phyloP scores from a whole-genome alignment of 306 rosid genomes.

The Castanea crenata region DNA sequence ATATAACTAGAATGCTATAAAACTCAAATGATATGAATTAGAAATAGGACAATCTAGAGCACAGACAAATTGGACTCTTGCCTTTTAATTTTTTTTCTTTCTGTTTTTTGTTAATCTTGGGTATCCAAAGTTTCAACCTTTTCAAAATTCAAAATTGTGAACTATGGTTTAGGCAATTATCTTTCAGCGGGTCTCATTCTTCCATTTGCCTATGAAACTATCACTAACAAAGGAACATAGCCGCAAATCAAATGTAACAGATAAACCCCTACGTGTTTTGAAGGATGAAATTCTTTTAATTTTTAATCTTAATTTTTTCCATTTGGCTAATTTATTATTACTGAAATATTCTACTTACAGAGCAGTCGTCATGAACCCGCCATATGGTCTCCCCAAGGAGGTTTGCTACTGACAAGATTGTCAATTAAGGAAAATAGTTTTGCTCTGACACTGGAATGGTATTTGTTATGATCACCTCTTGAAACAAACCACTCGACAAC shows the following conservation, averaged over 20 bases:
- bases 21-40: no score
- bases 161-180: no score
- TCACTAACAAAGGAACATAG: neutral
- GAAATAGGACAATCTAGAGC: no score
- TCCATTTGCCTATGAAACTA: conserved; percentile 1
- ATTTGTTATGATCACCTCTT: conserved; percentile 93
- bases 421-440: conserved; percentile 86
- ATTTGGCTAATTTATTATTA: conserved; percentile 27
- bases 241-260: neutral
- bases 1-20: no score
- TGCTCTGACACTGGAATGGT: conserved; percentile 81
- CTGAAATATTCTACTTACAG: conserved; percentile 85
- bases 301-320: no score
- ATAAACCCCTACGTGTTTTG: neutral
- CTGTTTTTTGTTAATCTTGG: no score
- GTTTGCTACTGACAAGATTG: conserved; percentile 91
- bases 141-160: no score
- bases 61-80: no score
- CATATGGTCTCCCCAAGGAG: conserved; percentile 97
- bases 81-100: no score
- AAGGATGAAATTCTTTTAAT: conserved; percentile 12
- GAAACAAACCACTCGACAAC: conserved; percentile 87
- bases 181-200: neutral
- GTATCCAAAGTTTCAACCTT: no score
- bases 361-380: conserved; percentile 99